These are phyloP conservation scores for Microcyclosporella mali DNA, from an alignment of 2,329 filamentous ascomycete species.

Conservation along the genomic window DNA sequence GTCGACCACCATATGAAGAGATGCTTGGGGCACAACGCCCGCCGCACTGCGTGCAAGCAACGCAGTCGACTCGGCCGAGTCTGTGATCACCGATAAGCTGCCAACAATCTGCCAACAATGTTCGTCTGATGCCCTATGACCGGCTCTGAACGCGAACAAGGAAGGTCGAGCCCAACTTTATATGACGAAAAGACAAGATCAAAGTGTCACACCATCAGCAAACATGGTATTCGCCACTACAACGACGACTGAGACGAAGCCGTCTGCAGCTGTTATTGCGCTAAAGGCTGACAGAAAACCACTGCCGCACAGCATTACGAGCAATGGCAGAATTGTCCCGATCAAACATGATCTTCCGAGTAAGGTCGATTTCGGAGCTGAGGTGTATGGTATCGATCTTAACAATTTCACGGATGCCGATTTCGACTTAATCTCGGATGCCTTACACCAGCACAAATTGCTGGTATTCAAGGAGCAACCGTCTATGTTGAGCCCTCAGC, in stretches of 20 bases:
- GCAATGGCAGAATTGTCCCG: constrained; percentile 4
- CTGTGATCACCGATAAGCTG: too few species aligned
- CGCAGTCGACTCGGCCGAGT: too few species aligned
- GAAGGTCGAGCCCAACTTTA: too few species aligned
- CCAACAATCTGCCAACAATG: not conserved
- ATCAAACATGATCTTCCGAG: constrained; percentile 7
- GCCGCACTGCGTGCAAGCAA: too few species aligned
- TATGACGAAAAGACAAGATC: too few species aligned
- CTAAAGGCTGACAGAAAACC: constrained; percentile 3
- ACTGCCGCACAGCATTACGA: constrained; percentile 3
- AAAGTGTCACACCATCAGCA: not conserved
- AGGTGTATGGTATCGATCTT: constrained; percentile 12
- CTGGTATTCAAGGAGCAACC: constrained; percentile 15
- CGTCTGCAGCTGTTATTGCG: constrained; percentile 2
- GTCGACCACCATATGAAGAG: too few species aligned
- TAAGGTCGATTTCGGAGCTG: constrained; percentile 13
- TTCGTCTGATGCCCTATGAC: not conserved
- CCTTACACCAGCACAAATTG: constrained; percentile 13
- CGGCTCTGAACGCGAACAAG: too few species aligned
- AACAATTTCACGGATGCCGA: constrained; percentile 13
- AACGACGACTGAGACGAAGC: constrained; percentile 4
- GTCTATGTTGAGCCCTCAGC: constrained; percentile 12
- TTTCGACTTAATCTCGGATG: constrained; percentile 12
- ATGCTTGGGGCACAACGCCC: too few species aligned
- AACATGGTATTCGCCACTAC: constrained; percentile 7